Conservation (phyloP, 768 basidiomycete species). For the Gloeostereum incarnatum region DNA sequence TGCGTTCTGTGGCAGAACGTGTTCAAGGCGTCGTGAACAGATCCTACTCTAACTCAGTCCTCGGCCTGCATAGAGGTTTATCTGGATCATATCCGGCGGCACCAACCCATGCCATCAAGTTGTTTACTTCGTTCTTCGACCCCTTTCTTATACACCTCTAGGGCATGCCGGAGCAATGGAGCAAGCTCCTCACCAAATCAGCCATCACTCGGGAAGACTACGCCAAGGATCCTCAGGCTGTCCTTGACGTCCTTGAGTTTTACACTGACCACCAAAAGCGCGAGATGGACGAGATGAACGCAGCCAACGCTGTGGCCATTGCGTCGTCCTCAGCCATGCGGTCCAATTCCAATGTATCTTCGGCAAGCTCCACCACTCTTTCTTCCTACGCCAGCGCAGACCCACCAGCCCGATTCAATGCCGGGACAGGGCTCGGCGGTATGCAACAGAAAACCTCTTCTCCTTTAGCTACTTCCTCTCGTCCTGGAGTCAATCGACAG, state of each 20-base stretch:
- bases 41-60: no score
- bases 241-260: constrained; percentile 95
- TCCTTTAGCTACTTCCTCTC: constrained; percentile 17
- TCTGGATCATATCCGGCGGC: no score
- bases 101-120: no score
- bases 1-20: no score
- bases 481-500: constrained; percentile 32
- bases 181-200: constrained; percentile 90
- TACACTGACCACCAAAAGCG: constrained; percentile 97
- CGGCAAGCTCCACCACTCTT: constrained; percentile 13
- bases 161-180: constrained; percentile 98
- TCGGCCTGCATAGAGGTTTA: no score
- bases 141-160: constrained; percentile 17
- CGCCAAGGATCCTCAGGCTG: constrained; percentile 93
- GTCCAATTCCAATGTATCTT: constrained; percentile 16
- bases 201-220: constrained; percentile 98
- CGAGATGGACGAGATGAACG: constrained; percentile 63
- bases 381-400: constrained; percentile 5
- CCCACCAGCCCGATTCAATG: constrained; percentile 76
- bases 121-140: no score
- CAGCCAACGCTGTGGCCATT: constrained; percentile 10
- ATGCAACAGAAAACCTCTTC: constrained; percentile 33
- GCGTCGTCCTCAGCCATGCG: constrained; percentile 23
- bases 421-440: constrained; percentile 88
- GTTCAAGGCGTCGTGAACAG: no score